A percentile compares a stretch with the other conserved stretches of the same genome.
Evolutionary conservation across 768 basidiomycete genomes (phyloP).

Genomic region (Phaeotremella fagi): DNA sequence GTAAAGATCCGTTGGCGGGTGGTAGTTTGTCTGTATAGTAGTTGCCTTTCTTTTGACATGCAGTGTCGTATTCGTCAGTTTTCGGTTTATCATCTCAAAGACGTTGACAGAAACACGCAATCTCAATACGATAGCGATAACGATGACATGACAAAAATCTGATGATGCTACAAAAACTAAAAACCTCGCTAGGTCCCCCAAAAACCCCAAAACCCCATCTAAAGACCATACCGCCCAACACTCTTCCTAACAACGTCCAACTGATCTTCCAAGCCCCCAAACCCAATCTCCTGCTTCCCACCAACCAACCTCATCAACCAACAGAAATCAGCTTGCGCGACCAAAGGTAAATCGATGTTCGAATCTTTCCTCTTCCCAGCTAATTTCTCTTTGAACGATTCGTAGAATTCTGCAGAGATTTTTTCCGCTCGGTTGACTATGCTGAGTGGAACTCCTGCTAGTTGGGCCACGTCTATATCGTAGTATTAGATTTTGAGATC

Average conservation of each 20-base stretch:
- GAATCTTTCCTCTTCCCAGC: slow-evolving; percentile 53
- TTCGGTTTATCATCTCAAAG: no score
- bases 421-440: slow-evolving; percentile 85
- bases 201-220: neutral
- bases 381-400: slow-evolving; percentile 73
- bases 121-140: neutral
- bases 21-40: slow-evolving; percentile 8
- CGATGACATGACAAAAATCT: neutral
- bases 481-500: neutral
- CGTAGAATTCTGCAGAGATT: slow-evolving; percentile 79
- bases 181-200: no score
- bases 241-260: slow-evolving; percentile 16
- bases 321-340: slow-evolving; percentile 83
- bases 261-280: slow-evolving; percentile 8
- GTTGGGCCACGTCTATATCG: slow-evolving; percentile 67
- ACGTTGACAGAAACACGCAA: neutral
- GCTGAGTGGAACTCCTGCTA: slow-evolving; percentile 77
- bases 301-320: slow-evolving; percentile 56
- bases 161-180: neutral
- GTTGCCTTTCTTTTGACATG: neutral
- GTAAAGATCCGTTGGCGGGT: slow-evolving; percentile 40
- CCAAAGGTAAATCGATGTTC: slow-evolving; percentile 74
- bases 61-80: no score
- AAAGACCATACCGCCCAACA: slow-evolving; percentile 15
- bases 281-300: neutral